Evolutionary conservation across 2,329 filamentous ascomycete species (phyloP).

Genomic region (Neofusicoccum kwambonambiense): DNA sequence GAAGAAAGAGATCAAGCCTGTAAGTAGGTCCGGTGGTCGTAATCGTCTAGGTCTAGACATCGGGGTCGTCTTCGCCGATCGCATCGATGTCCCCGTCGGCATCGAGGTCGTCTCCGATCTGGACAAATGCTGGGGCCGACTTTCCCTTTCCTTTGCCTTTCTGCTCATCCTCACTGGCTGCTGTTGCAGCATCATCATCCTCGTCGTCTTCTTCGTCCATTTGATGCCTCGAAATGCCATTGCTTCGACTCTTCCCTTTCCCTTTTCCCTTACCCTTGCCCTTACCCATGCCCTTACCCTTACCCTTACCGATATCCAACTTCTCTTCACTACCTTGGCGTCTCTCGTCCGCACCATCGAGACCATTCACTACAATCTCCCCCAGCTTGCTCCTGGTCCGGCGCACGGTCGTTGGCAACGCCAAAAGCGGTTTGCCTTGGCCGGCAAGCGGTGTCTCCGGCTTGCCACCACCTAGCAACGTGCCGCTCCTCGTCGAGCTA

Average conservation of each 20-base stretch:
- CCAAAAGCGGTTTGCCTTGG: conserved; percentile 30
- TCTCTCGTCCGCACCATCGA: conserved; percentile 7
- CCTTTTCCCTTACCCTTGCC: conserved; percentile 20
- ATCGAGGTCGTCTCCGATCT: conserved; percentile 33
- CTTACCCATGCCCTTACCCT: conserved; percentile 25
- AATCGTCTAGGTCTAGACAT: neutral
- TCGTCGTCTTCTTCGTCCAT: conserved; percentile 22
- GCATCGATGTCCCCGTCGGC: conserved; percentile 24
- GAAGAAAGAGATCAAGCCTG: no score
- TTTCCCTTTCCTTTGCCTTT: conserved; percentile 30
- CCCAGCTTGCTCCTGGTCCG: conserved; percentile 46
- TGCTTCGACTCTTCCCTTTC: neutral
- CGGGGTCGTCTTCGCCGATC: conserved; percentile 16
- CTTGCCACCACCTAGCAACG: conserved; percentile 30
- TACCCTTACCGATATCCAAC: conserved; percentile 18
- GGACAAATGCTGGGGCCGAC: conserved; percentile 23
- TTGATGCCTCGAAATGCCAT: neutral
- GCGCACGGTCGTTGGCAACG: conserved; percentile 28
- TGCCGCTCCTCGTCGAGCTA: conserved; percentile 31
- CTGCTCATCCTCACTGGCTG: conserved; percentile 21
- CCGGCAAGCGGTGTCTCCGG: conserved; percentile 30
- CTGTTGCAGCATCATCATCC: conserved; percentile 22
- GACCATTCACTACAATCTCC: conserved; percentile 38
- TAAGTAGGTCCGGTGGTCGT: neutral
- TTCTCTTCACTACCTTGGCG: neutral